Evolutionary conservation across 1,284 basidiomycete genomes (phyloP).

Genomic region (Ceratobasidium sp.): DNA sequence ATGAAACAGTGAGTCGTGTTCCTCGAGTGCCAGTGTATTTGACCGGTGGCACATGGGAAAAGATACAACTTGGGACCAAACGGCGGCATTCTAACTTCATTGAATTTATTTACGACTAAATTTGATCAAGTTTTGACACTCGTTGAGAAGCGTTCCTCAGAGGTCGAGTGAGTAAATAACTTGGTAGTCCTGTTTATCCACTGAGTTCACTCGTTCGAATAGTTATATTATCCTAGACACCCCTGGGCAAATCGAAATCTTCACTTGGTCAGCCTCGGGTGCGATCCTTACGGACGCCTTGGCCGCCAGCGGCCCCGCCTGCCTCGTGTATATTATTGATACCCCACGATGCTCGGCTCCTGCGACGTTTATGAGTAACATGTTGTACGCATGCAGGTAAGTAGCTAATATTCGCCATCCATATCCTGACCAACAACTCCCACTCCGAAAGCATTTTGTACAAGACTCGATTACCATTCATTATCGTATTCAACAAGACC

Average conservation of each 20-base stretch:
- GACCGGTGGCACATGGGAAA: conserved; percentile 42
- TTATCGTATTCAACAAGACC: conserved; percentile 99
- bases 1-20: conserved; percentile 92
- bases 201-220: conserved; percentile 26
- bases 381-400: conserved; percentile 98
- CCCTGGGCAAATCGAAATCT: conserved; percentile 99
- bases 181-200: background rate
- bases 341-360: conserved; percentile 94
- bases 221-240: conserved; percentile 97
- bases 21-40: conserved; percentile 42
- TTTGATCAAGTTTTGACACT: conserved; percentile 96
- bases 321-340: conserved; percentile 97
- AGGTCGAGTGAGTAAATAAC: conserved; percentile 73
- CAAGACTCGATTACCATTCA: conserved; percentile 97
- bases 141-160: conserved; percentile 88
- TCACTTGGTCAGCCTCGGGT: conserved; percentile 99
- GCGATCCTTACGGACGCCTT: conserved; percentile 99
- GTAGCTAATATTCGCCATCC: conserved; percentile 44
- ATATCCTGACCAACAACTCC: background rate
- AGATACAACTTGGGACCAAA: conserved; percentile 99
- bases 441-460: conserved; percentile 80
- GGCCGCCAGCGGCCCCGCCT: conserved; percentile 89
- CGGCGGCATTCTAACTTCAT: conserved; percentile 94
- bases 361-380: conserved; percentile 99
- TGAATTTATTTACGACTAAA: conserved; percentile 99